These are phyloP conservation scores for Centaurea solstitialis DNA, from an alignment of 129 eudicot species.

Conservation along the genomic window DNA sequence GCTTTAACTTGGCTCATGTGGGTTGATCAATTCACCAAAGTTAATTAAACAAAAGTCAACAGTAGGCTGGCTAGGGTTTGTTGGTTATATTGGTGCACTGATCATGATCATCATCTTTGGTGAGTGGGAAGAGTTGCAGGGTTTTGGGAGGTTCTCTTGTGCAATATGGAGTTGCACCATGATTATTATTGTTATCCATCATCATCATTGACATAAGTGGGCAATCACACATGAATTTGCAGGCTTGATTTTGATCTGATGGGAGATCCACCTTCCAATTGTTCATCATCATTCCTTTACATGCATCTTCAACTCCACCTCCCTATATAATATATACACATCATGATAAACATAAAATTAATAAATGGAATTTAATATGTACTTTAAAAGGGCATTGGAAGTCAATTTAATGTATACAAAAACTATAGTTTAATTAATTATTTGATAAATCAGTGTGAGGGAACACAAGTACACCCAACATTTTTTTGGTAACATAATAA, in stretches of 20 bases:
- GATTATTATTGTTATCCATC: constrained; percentile 21
- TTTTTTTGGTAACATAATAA: too few species aligned
- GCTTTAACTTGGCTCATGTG: too few species aligned
- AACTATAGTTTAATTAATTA: background rate
- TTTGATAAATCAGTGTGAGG: background rate
- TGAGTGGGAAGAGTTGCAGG: constrained; percentile 79
- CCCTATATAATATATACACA: constrained; percentile 4
- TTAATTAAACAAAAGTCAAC: background rate
- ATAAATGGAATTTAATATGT: background rate
- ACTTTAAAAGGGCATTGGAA: background rate
- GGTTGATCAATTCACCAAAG: too few species aligned
- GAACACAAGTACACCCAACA: background rate
- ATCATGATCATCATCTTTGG: constrained; percentile 29
- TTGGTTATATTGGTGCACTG: constrained; percentile 18
- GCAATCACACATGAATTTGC: constrained; percentile 35
- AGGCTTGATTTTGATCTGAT: constrained; percentile 20
- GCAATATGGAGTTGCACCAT: constrained; percentile 30
- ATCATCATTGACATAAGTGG: constrained; percentile 46
- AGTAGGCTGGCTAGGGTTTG: constrained; percentile 22
- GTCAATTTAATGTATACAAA: background rate
- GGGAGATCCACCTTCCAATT: constrained; percentile 37
- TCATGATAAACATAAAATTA: background rate
- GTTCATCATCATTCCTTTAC: constrained; percentile 17
- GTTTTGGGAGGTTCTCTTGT: constrained; percentile 65
- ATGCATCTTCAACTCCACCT: constrained; percentile 37